Percentiles rank a stretch among this genome's conserved stretches.
Evolutionary conservation across 352 stramenopile species (phyloP).

Genomic region (Pythium diclinum): DNA sequence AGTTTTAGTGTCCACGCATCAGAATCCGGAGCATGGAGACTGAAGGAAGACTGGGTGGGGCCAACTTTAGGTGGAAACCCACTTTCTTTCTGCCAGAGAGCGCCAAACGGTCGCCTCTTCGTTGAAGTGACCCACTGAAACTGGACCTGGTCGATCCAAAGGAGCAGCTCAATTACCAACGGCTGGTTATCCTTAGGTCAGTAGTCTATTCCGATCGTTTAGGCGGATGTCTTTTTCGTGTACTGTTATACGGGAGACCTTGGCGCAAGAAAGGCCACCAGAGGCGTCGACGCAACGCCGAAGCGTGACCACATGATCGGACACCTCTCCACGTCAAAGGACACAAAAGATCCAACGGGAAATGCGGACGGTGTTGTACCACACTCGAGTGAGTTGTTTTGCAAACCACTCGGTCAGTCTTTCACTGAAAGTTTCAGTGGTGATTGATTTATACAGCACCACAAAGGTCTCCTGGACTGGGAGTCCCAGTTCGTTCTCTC

Average conservation of each 20-base stretch:
- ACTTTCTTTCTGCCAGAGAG: not conserved
- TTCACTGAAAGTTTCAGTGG: too few species aligned
- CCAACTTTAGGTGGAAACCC: not conserved
- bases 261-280: too few species aligned
- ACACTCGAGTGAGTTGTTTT: not conserved
- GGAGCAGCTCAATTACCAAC: not conserved
- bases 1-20: not conserved
- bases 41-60: not conserved
- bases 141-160: not conserved
- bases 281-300: not conserved
- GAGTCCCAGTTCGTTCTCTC: too few species aligned
- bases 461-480: too few species aligned
- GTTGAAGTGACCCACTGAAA: constrained; percentile 1
- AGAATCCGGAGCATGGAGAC: not conserved
- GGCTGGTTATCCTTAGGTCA: not conserved
- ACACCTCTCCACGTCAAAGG: too few species aligned
- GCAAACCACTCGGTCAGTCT: too few species aligned
- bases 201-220: too few species aligned
- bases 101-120: not conserved
- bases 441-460: too few species aligned
- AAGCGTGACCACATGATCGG: not conserved
- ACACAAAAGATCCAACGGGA: not conserved
- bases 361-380: not conserved
- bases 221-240: too few species aligned
- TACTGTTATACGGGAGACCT: not conserved